Base-by-base conservation (phyloP, 441 rosid genomes). In the Pelargonium myrrhifolium region DNA sequence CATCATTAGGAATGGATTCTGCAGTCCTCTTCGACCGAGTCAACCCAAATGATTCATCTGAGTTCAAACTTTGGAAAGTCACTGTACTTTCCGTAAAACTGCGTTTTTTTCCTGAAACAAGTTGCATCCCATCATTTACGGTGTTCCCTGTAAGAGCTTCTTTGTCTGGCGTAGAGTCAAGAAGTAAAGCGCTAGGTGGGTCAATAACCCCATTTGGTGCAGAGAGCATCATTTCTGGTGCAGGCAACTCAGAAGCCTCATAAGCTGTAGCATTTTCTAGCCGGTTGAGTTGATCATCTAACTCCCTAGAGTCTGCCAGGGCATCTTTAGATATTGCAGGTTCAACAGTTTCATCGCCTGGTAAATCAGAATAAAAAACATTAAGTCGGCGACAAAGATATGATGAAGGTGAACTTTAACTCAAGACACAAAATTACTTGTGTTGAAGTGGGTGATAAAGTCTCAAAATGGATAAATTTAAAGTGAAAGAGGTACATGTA, bases 1-100 rank as follows among this genome's bases (percentile, higher is more conserved):
- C 89, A 66, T 95, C 99, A 76, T 88, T 94, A 69, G 99, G 99
- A 83, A 95, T 69, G 62, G 89, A 89, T 65, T 77, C 86, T 53
- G 77, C 80, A 12, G 83, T 87, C 83, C 81, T 82, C 79, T 80
- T 86, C 28, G 86, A 84, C 71, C 49, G 77, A 24, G 77, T 74
- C 69, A 79, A 72, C 66, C 86, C 93, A 76, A 81, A 87, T 68
- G 98, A 86, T 79, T 86, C 96, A 39, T 79, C 78, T 64, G 92
- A 84, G 71, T 88, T 81, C 77, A 86, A 70, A 82, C 89, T 86
- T 77, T 84, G 89, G 67, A 83, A 77, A 37, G 90, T 85, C 7
- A 81, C 66, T n/a, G 90, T 78, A 81, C 96, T 88, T 79, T 92
- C 99, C 0, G 90, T 82, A 67, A 85, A 83, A 72, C 84, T 83